A percentile compares a stretch with the other conserved stretches of the same genome.
Evolutionary conservation across 2,329 filamentous ascomycete genomes (phyloP).

Genomic region (Lecanoromycetidae sp.): DNA sequence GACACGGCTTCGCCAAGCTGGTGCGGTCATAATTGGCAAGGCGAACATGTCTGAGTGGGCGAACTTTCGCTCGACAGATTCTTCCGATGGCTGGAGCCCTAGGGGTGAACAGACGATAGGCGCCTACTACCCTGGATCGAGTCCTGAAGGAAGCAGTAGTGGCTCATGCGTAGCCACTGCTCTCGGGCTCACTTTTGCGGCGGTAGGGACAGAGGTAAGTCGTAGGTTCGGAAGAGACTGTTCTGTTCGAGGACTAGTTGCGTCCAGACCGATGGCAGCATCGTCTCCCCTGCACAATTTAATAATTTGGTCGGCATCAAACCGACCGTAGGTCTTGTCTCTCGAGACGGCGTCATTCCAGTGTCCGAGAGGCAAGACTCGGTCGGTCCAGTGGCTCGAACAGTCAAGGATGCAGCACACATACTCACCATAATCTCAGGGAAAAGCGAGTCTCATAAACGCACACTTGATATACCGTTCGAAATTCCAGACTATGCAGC

Average conservation of each 20-base stretch:
- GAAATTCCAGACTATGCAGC: too few species aligned
- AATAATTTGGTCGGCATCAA: constrained; percentile 49
- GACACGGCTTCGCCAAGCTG: constrained; percentile 50
- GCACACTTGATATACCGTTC: too few species aligned
- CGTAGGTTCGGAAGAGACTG: too few species aligned
- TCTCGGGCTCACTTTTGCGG: not conserved
- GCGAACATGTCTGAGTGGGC: constrained; percentile 66
- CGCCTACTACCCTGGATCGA: constrained; percentile 53
- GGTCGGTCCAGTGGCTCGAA: constrained; percentile 43
- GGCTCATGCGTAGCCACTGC: constrained; percentile 50
- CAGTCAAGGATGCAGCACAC: constrained; percentile 39
- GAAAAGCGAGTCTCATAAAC: too few species aligned
- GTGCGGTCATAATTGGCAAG: constrained; percentile 63
- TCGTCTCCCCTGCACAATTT: constrained; percentile 51
- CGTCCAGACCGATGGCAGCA: too few species aligned
- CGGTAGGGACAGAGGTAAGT: too few species aligned
- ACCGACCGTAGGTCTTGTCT: constrained; percentile 43
- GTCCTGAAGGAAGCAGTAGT: constrained; percentile 52
- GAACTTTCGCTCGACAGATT: not conserved
- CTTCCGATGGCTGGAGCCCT: constrained; percentile 48
- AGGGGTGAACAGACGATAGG: constrained; percentile 53
- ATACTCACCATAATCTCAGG: constrained; percentile 43
- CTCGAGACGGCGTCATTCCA: constrained; percentile 41
- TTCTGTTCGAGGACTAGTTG: too few species aligned
- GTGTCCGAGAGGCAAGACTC: constrained; percentile 46